A percentile compares a stretch with the other conserved stretches of the same genome.
Evolutionary conservation across 495 filamentous ascomycete species (phyloP).

Genomic region (Tetracladium marchalianum): DNA sequence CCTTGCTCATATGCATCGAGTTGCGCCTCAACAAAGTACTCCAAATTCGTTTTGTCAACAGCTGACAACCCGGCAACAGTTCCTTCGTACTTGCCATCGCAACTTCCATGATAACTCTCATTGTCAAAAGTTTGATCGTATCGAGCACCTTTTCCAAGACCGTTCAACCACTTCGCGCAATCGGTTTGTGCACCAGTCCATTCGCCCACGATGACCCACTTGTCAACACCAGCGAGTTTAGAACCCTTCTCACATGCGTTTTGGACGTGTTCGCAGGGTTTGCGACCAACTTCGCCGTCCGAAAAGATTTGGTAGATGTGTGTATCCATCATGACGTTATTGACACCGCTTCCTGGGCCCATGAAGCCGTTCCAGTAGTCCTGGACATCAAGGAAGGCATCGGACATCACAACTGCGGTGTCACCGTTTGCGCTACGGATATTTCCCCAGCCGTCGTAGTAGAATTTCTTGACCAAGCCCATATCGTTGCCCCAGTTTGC

Average conservation of each 20-base stretch:
- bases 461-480: conserved; percentile 47
- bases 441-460: conserved; percentile 49
- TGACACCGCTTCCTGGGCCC: conserved; percentile 36
- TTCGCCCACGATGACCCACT: conserved; percentile 64
- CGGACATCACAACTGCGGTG: conserved; percentile 52
- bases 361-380: conserved; percentile 67
- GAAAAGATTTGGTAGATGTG: conserved; percentile 66
- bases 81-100: conserved; percentile 47
- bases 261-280: conserved; percentile 37
- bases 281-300: conserved; percentile 39
- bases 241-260: conserved; percentile 39
- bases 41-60: conserved; percentile 46
- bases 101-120: conserved; percentile 43
- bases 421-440: conserved; percentile 39
- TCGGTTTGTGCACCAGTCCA: conserved; percentile 64
- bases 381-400: conserved; percentile 54
- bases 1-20: conserved; percentile 63
- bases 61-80: conserved; percentile 39
- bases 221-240: conserved; percentile 47
- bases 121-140: conserved; percentile 56
- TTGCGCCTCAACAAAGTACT: conserved; percentile 60
- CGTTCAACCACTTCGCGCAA: conserved; percentile 65
- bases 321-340: conserved; percentile 57
- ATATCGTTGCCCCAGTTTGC: conserved; percentile 40
- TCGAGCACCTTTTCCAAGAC: conserved; percentile 54